Evolutionary conservation across 1,139 yeast species (phyloP).

Genomic region (Casaregolazyma lundiana): DNA sequence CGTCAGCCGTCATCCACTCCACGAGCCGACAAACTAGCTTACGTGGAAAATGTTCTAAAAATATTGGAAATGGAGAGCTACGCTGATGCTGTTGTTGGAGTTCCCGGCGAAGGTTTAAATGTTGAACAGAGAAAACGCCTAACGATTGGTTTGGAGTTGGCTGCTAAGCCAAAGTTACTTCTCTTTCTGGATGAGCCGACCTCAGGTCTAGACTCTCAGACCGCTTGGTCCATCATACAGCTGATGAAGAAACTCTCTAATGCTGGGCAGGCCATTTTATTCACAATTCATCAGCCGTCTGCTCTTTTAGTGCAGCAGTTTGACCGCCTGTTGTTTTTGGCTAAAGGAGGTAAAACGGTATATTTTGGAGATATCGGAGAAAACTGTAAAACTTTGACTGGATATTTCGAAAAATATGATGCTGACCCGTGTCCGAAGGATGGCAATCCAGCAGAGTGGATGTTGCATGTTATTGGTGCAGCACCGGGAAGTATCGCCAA

Average conservation of each 20-base stretch:
- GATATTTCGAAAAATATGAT: slow-evolving; percentile 67
- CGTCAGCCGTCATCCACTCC: slow-evolving; percentile 61
- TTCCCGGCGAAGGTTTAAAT: slow-evolving; percentile 67
- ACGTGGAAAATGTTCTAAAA: slow-evolving; percentile 66
- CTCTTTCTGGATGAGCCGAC: slow-evolving; percentile 90
- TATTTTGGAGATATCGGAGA: slow-evolving; percentile 77
- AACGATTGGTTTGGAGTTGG: slow-evolving; percentile 82
- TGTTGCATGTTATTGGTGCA: slow-evolving; percentile 74
- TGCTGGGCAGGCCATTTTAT: slow-evolving; percentile 77
- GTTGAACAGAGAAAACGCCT: slow-evolving; percentile 84
- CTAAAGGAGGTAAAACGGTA: slow-evolving; percentile 71
- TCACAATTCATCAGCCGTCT: slow-evolving; percentile 83
- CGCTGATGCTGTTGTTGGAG: slow-evolving; percentile 81
- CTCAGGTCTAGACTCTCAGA: slow-evolving; percentile 87
- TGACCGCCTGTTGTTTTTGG: slow-evolving; percentile 67
- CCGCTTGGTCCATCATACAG: slow-evolving; percentile 83
- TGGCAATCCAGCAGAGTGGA: slow-evolving; percentile 83
- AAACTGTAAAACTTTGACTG: slow-evolving; percentile 54
- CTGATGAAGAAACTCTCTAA: slow-evolving; percentile 69
- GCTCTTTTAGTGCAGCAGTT: slow-evolving; percentile 72
- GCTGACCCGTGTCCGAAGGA: slow-evolving; percentile 59
- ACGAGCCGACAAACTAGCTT: slow-evolving; percentile 56
- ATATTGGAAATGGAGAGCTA: slow-evolving; percentile 68
- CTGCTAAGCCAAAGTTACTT: slow-evolving; percentile 78
- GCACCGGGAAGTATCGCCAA: slow-evolving; percentile 71